Percentiles rank a stretch among this genome's conserved stretches.
Evolutionary conservation across 78 protist genomes (phyloP).

Genomic region (Capsaspora owczarzaki): DNA sequence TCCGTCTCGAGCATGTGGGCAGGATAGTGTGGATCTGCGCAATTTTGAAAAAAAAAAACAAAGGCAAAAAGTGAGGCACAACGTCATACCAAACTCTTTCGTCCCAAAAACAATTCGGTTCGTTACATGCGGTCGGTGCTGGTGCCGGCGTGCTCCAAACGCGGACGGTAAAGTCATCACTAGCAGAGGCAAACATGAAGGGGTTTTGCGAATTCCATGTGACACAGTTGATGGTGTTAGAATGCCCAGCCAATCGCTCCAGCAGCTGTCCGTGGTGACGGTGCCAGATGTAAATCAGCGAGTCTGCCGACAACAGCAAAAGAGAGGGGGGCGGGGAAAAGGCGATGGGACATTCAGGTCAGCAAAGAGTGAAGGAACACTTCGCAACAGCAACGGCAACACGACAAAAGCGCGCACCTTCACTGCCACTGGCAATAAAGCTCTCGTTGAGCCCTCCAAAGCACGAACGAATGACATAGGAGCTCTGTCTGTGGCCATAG

Average conservation of each 20-base stretch:
- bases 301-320: slow-evolving; percentile 5
- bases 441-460: slow-evolving; percentile 65
- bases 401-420: slow-evolving; percentile 18
- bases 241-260: slow-evolving; percentile 48
- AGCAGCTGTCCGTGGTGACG: slow-evolving; percentile 41
- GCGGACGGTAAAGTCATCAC: slow-evolving; percentile 21
- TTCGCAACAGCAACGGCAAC: neutral
- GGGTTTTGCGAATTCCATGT: slow-evolving; percentile 37
- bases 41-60: too few relatives aligned
- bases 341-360: neutral
- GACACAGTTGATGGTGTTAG: slow-evolving; percentile 49
- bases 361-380: neutral
- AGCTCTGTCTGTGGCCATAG: slow-evolving; percentile 35
- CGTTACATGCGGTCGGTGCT: too few relatives aligned
- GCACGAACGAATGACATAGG: slow-evolving; percentile 46
- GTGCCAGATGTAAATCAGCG: slow-evolving; percentile 56
- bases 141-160: slow-evolving; percentile 2
- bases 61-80: too few relatives aligned
- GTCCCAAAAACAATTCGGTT: too few relatives aligned
- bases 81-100: too few relatives aligned
- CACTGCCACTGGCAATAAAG: slow-evolving; percentile 45
- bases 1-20: too few relatives aligned
- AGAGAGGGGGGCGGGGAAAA: neutral
- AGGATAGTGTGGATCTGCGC: too few relatives aligned
- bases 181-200: slow-evolving; percentile 39